A percentile compares a stretch with the other conserved stretches of the same genome.
Evolutionary conservation across 2,329 filamentous ascomycete species (phyloP).

Genomic region (Juglanconis sp.): DNA sequence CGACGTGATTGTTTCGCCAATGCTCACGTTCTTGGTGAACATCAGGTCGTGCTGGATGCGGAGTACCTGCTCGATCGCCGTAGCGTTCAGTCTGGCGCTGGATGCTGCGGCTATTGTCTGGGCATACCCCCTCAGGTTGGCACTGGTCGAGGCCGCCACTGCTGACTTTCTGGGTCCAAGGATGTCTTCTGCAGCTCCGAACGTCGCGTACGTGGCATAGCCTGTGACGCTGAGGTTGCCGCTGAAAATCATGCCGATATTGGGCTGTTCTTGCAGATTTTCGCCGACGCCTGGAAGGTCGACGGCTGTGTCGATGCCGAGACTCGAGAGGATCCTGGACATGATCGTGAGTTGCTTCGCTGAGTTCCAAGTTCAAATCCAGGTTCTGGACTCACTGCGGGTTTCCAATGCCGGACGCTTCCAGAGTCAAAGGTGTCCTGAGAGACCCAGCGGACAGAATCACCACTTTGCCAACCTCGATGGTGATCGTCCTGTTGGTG

Average conservation of each 20-base stretch:
- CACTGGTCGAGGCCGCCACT: slow-evolving; percentile 21
- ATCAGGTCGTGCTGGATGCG: slow-evolving; percentile 45
- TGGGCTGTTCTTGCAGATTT: slow-evolving; percentile 39
- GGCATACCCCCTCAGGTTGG: slow-evolving; percentile 22
- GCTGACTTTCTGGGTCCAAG: slow-evolving; percentile 24
- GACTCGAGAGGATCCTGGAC: slow-evolving; percentile 31
- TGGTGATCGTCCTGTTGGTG: slow-evolving; percentile 30
- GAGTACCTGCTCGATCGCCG: slow-evolving; percentile 38
- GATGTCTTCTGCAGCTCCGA: slow-evolving; percentile 27
- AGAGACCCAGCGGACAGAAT: slow-evolving; percentile 47
- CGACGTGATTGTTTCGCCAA: slow-evolving; percentile 44
- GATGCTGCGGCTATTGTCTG: background rate
- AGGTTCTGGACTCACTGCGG: slow-evolving; percentile 21
- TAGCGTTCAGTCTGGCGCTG: slow-evolving; percentile 14
- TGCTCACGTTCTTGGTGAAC: slow-evolving; percentile 41
- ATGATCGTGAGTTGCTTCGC: slow-evolving; percentile 40
- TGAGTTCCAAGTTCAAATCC: slow-evolving; percentile 27
- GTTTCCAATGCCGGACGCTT: slow-evolving; percentile 51
- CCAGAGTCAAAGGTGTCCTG: slow-evolving; percentile 49
- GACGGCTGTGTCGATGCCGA: slow-evolving; percentile 25
- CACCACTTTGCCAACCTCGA: slow-evolving; percentile 44
- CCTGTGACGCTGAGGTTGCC: slow-evolving; percentile 21
- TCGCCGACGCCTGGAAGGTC: slow-evolving; percentile 32
- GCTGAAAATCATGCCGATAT: slow-evolving; percentile 25
- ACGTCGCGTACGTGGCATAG: slow-evolving; percentile 25